phyloP scores from a whole-genome alignment of 2,329 filamentous ascomycete genomes.

The Beauveria sp. region DNA sequence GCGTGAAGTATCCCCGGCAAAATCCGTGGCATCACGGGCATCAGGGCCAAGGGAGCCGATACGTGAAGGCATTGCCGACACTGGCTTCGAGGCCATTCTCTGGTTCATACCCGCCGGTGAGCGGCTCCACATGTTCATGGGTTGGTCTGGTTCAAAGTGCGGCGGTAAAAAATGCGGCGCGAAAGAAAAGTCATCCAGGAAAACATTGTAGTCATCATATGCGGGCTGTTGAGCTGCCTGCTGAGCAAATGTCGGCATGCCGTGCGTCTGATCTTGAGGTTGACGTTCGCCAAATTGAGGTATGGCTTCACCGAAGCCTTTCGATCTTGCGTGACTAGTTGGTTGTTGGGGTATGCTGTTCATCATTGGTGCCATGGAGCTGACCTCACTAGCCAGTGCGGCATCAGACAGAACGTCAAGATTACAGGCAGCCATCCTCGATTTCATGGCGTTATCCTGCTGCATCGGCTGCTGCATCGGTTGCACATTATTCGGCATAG shows the following conservation, averaged over 20 bases:
- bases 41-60: conserved; percentile 49
- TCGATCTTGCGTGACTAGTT: conserved; percentile 35
- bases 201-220: conserved; percentile 52
- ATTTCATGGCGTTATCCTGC: conserved; percentile 37
- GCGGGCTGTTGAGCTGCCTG: conserved; percentile 25
- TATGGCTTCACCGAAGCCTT: conserved; percentile 42
- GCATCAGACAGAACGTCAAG: conserved; percentile 52
- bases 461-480: conserved; percentile 31
- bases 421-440: conserved; percentile 44
- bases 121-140: conserved; percentile 44
- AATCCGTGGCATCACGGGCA: conserved; percentile 32
- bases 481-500: conserved; percentile 16
- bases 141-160: conserved; percentile 46
- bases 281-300: conserved; percentile 39
- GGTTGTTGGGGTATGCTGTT: conserved; percentile 35
- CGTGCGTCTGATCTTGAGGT: conserved; percentile 36
- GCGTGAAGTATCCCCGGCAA: conserved; percentile 23
- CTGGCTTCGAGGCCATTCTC: conserved; percentile 38
- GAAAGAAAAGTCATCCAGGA: conserved; percentile 49
- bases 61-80: conserved; percentile 46
- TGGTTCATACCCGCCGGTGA: conserved; percentile 30
- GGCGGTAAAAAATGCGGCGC: conserved; percentile 49
- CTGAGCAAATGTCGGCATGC: conserved; percentile 30
- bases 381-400: conserved; percentile 49
- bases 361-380: conserved; percentile 43